Evolutionary conservation across 257 asterid species (phyloP).

Genomic region (Apocynum venetum): DNA sequence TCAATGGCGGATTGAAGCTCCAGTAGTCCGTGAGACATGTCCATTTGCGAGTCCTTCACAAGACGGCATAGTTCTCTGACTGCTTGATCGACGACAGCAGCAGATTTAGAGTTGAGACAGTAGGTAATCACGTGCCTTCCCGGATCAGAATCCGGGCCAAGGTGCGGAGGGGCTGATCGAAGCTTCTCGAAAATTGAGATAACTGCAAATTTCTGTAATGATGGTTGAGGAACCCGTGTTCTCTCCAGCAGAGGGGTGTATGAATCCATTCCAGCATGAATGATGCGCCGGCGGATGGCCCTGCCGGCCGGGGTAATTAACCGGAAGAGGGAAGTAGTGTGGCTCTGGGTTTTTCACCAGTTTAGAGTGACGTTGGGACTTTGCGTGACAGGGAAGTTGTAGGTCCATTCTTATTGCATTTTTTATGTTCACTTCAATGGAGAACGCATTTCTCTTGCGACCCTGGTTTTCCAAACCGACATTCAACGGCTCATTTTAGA

Average conservation of each 20-base stretch:
- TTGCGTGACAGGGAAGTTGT: not conserved
- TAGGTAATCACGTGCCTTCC: constrained; percentile 63
- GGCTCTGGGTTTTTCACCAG: too few relatives aligned
- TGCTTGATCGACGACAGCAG: constrained; percentile 79
- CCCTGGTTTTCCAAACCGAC: too few relatives aligned
- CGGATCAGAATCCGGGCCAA: constrained; percentile 37
- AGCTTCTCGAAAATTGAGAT: constrained; percentile 69
- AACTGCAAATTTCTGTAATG: constrained; percentile 81
- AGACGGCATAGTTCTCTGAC: constrained; percentile 78
- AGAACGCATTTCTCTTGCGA: too few relatives aligned
- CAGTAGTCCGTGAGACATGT: constrained; percentile 52
- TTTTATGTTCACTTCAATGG: too few relatives aligned
- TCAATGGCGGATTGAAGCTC: constrained; percentile 94
- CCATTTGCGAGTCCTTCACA: constrained; percentile 72
- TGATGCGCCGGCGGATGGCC: too few relatives aligned
- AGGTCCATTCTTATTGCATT: too few relatives aligned
- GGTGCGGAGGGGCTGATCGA: constrained; percentile 53
- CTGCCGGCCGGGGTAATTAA: not conserved
- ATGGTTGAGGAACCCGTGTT: constrained; percentile 75
- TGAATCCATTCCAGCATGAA: constrained; percentile 20
- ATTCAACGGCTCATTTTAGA: too few relatives aligned
- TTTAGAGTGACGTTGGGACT: not conserved
- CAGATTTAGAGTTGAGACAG: constrained; percentile 71
- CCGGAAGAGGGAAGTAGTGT: not conserved
- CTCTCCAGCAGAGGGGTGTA: constrained; percentile 57